Base-by-base conservation (phyloP, 148 eudicot species). In the Heliosperma pusillum region DNA sequence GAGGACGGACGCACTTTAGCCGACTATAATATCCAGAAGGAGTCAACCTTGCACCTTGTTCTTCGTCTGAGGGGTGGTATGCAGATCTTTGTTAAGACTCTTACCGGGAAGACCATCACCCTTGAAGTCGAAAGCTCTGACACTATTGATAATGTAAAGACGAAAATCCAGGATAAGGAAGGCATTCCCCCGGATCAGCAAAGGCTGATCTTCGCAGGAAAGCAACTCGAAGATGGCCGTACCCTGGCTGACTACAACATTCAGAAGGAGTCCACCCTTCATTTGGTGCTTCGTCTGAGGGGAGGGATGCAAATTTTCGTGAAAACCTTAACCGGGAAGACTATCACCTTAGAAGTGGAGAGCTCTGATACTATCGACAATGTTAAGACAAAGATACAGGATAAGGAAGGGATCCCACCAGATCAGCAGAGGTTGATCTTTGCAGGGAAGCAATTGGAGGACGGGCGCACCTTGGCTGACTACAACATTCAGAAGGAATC, bases 341-440 rank as follows among this genome's bases (percentile, higher is more conserved):
- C 64, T 4, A 59, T 59, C 13, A 59, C 64, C 64, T 4, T 59
- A 1, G 64, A 59, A 22, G 64, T 59, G 0, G 64, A 59, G 64
- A 59, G 64, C 27, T 59, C 64, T 0, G 64, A 59, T 22, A 59
- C 64, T 22, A 59, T 59, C 13, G 64, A 59, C 64, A 59, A 59
- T 22, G 64, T 59, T 0, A 59, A 59, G 64, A 11, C 64, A 0
- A 59, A 59, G 15, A 59, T 59, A 10, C 64, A 59, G 64, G 64
- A 59, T 0, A 59, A 59, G 64, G 64, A 59, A 21, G 64, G 64
- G 64, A 59, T 59, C 64, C 64, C 64, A 21, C 64, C 64, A 24
- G 64, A 59, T 25, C 64, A 59, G 29, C 64, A 59, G 64, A 59
- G 64, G 64, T 59, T 59, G 64, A 59, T 59, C 64, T 59, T 59